Evolutionary conservation across 1,139 yeast genomes (phyloP), one percentile per base, ranked within the genome.

Genomic region (Hansenula sp.): DNA sequence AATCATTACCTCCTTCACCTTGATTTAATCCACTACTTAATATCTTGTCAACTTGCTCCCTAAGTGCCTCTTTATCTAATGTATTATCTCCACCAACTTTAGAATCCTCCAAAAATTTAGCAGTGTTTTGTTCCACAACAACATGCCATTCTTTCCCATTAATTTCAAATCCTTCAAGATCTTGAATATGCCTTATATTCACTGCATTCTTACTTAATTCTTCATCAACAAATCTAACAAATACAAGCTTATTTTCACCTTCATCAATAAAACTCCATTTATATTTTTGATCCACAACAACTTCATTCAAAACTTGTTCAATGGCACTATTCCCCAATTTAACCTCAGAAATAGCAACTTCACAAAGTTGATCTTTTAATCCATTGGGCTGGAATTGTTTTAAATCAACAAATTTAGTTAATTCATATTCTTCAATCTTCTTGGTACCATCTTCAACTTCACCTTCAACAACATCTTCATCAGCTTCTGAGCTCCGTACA

Each of bases 361-460:
- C 62, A 39, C 62, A 50, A 4, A 71, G 42, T 44, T 74, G 77
- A 22, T 71, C 66, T 26, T 61, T 60, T 36, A 68, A 48, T 33
- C 61, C 65, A 3, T 42, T 43, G 0, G 74, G 73, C 3, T 47
- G 43, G 21, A 71, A 60, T 2, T 44, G 43, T 7, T 55, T 52
- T 13, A 72, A 55, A 1, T 59, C 63, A 3, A 59, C 47, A 35
- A 51, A 55, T 13, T 43, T 41, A 2, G 34, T 39, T 10, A 52
- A 42, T 10, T 48, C 54, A 18, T 45, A 43, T 12, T 20, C 43
- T 2, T 40, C 37, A 13, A 9, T 18, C 16, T 25, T 17, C 13
- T 33, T 16, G 4, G n/a, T n/a, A n/a, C n/a, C n/a, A n/a, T 20
- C 42, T 14, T 13, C 34, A 10, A 5, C 32, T 3, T 29, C 32